A percentile compares a stretch with the other conserved stretches of the same genome.
phyloP scores from a whole-genome alignment of 2,329 filamentous ascomycete genomes.

The Colletotrichum agaves region DNA sequence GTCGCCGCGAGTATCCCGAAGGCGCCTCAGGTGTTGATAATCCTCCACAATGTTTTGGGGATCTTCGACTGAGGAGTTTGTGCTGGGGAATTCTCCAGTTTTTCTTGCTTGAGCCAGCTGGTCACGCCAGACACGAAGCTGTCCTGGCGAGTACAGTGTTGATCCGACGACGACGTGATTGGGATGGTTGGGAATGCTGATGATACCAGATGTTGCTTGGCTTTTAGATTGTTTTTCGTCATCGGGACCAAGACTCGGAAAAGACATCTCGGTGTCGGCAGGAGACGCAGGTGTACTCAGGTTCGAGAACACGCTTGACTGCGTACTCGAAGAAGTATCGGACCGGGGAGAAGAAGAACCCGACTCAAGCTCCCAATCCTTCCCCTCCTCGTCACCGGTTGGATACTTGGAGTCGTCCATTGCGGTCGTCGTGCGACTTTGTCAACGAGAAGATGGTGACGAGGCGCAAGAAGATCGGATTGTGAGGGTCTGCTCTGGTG shows the following conservation, averaged over 20 bases:
- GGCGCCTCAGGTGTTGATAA: background rate
- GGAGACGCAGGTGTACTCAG: background rate
- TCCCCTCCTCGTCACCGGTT: background rate
- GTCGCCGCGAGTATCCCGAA: background rate
- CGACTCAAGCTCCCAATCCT: conserved; percentile 14
- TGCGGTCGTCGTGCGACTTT: background rate
- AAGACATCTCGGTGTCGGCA: background rate
- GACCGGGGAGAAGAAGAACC: conserved; percentile 16
- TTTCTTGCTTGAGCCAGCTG: background rate
- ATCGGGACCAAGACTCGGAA: rapidly evolving
- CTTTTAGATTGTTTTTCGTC: background rate
- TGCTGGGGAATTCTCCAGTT: background rate
- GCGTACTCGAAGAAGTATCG: background rate
- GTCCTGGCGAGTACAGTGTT: rapidly evolving
- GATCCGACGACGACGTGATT: background rate
- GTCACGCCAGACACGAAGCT: rapidly evolving
- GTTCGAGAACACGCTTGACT: conserved; percentile 7
- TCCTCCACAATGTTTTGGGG: background rate
- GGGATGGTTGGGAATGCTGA: background rate
- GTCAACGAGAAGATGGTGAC: background rate
- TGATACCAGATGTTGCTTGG: background rate
- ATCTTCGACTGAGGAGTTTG: background rate
- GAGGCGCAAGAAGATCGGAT: background rate
- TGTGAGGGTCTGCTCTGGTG: background rate
- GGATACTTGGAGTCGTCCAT: conserved; percentile 9